Percentiles rank a stretch among this genome's conserved stretches.
Evolutionary conservation across 108 stramenopile genomes (phyloP).

Genomic region (Chaetoceros muelleri): DNA sequence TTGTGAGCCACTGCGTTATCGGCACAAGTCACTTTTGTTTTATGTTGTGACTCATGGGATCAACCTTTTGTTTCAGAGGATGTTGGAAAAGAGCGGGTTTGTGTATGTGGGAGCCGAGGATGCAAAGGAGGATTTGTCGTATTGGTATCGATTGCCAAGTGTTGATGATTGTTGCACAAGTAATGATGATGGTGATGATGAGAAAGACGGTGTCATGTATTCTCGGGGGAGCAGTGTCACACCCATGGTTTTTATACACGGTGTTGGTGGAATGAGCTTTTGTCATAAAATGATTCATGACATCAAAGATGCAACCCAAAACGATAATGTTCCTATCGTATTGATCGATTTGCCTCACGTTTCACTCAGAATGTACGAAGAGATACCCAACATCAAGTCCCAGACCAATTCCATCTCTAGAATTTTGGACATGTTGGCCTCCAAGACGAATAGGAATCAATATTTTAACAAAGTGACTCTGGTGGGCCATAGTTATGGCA

Average conservation of each 20-base stretch:
- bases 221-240: not conserved
- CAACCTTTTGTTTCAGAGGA: not conserved
- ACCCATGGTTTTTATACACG: constrained; percentile 5
- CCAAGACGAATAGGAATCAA: not conserved
- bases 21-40: constrained; percentile 6
- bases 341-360: constrained; percentile 5
- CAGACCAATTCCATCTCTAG: not conserved
- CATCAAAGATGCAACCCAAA: not conserved
- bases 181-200: too few species aligned
- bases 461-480: not conserved
- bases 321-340: not conserved
- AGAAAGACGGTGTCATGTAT: too few species aligned
- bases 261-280: constrained; percentile 1
- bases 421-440: not conserved
- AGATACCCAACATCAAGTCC: not conserved
- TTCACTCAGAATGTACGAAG: not conserved
- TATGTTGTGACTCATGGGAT: constrained; percentile 3
- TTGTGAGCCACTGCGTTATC: constrained; percentile 2
- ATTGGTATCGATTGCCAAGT: constrained; percentile 4
- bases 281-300: not conserved
- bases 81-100: not conserved
- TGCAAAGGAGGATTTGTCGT: not conserved
- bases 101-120: not conserved
- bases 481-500: constrained; percentile 4
- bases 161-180: too few species aligned